Percentiles rank a stretch among this genome's conserved stretches.
Evolutionary conservation across 352 stramenopile species (phyloP).

Genomic region (Hyphochytrium catenoides): DNA sequence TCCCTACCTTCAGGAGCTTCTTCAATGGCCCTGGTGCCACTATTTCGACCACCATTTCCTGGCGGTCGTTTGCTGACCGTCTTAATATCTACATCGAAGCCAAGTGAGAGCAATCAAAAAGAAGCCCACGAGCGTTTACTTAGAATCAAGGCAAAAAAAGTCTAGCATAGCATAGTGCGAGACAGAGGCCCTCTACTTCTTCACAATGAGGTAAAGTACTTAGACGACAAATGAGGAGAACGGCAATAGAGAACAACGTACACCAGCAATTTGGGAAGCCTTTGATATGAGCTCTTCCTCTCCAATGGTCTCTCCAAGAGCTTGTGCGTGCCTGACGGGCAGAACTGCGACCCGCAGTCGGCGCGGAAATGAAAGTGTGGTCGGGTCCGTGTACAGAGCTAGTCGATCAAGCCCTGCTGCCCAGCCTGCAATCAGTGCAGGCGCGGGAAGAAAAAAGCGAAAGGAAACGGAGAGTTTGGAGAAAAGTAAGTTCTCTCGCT

Average conservation of each 20-base stretch:
- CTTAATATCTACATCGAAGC: too few relatives aligned
- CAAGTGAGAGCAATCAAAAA: too few relatives aligned
- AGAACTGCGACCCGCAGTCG: slow-evolving; percentile 17
- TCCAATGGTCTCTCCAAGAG: neutral
- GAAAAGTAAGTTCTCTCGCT: too few relatives aligned
- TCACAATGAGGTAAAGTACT: too few relatives aligned
- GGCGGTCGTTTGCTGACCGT: too few relatives aligned
- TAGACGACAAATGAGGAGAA: slow-evolving; percentile 17
- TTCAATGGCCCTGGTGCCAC: slow-evolving; percentile 45
- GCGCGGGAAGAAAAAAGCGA: neutral
- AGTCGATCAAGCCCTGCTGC: slow-evolving; percentile 53
- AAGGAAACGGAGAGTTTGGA: too few relatives aligned
- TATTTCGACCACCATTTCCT: too few relatives aligned
- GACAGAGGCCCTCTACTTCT: too few relatives aligned
- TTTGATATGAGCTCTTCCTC: neutral
- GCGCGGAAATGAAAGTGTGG: slow-evolving; percentile 16
- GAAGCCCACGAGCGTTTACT: too few relatives aligned
- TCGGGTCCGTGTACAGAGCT: too few relatives aligned
- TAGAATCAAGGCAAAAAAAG: too few relatives aligned
- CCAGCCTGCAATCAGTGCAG: slow-evolving; percentile 17
- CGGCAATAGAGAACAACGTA: slow-evolving; percentile 22
- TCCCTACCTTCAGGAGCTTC: slow-evolving; percentile 65
- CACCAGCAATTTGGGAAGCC: slow-evolving; percentile 19
- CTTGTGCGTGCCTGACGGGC: slow-evolving; percentile 9
- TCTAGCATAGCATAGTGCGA: too few relatives aligned